Evolutionary conservation across 139 green algal species (phyloP).

Genomic region (Micractinium conductrix): DNA sequence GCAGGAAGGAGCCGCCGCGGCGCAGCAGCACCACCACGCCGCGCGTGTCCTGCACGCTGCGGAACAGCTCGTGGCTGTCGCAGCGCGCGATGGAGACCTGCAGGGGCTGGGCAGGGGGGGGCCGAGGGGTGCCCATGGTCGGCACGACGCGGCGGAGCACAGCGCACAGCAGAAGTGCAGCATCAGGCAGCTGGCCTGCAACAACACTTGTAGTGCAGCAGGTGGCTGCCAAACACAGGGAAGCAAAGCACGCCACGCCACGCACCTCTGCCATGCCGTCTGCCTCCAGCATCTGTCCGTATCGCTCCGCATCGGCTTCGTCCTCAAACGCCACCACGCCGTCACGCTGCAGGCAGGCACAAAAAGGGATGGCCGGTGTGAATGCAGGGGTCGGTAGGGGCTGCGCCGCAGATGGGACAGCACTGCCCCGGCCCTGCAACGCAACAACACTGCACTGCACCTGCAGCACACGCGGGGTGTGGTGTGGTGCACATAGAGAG

Average conservation of each 20-base stretch:
- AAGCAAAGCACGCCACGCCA: not conserved
- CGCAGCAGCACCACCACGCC: conserved; percentile 69
- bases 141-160: too few species aligned
- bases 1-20: conserved; percentile 36
- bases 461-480: too few species aligned
- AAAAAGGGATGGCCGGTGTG: too few species aligned
- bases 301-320: conserved; percentile 60
- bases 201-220: not conserved
- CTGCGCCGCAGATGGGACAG: too few species aligned
- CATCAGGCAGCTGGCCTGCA: too few species aligned
- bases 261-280: conserved; percentile 30
- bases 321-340: conserved; percentile 72
- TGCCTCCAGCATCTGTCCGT: conserved; percentile 60
- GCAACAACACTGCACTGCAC: too few species aligned
- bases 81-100: conserved; percentile 65
- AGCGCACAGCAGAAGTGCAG: too few species aligned
- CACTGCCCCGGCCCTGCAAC: too few species aligned
- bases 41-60: conserved; percentile 52
- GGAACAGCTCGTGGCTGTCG: conserved; percentile 69
- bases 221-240: not conserved
- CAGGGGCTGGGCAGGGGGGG: not conserved
- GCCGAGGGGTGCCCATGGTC: too few species aligned
- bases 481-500: too few species aligned
- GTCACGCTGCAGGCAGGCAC: too few species aligned
- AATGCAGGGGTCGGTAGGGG: too few species aligned